Conservation (phyloP, 2,329 filamentous ascomycete species). For the Raffaelea deltoideospora region DNA sequence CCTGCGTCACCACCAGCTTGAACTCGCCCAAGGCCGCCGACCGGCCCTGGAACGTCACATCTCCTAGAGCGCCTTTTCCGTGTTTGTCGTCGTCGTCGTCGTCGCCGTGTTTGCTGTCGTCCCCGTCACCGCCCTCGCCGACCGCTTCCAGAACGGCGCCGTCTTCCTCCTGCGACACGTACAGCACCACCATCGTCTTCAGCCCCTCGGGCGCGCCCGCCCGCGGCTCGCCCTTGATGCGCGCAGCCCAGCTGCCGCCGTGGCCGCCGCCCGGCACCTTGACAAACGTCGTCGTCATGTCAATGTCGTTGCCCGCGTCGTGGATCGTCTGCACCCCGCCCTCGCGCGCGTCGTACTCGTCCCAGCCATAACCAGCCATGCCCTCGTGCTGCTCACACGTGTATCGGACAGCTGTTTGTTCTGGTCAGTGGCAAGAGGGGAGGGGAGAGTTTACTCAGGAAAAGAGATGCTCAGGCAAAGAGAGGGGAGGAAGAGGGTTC, state of each 20-base stretch:
- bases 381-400: slow-evolving; percentile 93
- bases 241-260: slow-evolving; percentile 82
- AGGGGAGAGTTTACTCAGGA: neutral
- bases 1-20: slow-evolving; percentile 60
- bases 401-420: slow-evolving; percentile 58
- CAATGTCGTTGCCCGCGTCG: slow-evolving; percentile 73
- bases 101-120: slow-evolving; percentile 23
- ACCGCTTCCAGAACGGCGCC: slow-evolving; percentile 43
- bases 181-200: slow-evolving; percentile 69
- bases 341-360: slow-evolving; percentile 80
- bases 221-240: slow-evolving; percentile 68
- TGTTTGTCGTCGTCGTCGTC: too few species aligned
- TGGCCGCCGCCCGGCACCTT: slow-evolving; percentile 77
- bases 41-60: slow-evolving; percentile 56
- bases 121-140: slow-evolving; percentile 24
- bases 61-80: too few species aligned
- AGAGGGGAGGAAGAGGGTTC: neutral
- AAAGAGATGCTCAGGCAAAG: neutral
- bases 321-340: slow-evolving; percentile 85
- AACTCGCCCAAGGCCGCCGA: slow-evolving; percentile 65
- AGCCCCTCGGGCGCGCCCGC: slow-evolving; percentile 50
- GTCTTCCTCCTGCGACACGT: slow-evolving; percentile 63
- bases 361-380: slow-evolving; percentile 95
- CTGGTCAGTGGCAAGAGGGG: too few species aligned
- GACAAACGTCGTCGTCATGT: slow-evolving; percentile 85